phyloP scores from a whole-genome alignment of 2,329 filamentous ascomycete species.

The Alternaria ethzedia region DNA sequence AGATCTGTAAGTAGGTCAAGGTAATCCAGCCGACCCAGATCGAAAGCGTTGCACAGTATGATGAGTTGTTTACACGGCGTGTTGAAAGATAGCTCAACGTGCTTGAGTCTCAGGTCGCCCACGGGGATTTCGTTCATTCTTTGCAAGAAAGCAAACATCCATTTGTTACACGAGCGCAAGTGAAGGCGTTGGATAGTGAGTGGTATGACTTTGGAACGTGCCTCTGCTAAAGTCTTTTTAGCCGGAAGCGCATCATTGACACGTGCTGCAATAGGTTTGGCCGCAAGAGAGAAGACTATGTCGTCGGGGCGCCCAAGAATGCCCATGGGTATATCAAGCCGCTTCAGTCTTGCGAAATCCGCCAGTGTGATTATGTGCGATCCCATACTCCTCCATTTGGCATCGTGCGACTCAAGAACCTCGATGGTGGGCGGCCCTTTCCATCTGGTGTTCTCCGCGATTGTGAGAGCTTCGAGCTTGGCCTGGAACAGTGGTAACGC shows the following conservation, averaged over 20 bases:
- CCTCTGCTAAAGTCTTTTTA: background rate
- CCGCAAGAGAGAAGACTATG: constrained; percentile 5
- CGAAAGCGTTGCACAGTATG: constrained; percentile 5
- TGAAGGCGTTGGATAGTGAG: constrained; percentile 3
- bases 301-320: constrained; percentile 5
- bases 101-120: constrained; percentile 5
- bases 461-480: constrained; percentile 18
- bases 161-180: constrained; percentile 20
- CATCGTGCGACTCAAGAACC: constrained; percentile 9
- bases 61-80: constrained; percentile 13
- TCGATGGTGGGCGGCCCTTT: constrained; percentile 14
- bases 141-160: constrained; percentile 9
- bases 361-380: constrained; percentile 15
- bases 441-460: constrained; percentile 12
- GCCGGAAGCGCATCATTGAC: background rate
- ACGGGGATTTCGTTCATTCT: constrained; percentile 3
- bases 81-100: constrained; percentile 19
- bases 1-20: constrained; percentile 2
- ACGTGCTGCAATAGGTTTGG: background rate
- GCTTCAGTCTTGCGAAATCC: constrained; percentile 8
- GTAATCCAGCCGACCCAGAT: constrained; percentile 6
- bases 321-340: constrained; percentile 17
- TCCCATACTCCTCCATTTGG: constrained; percentile 17
- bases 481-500: constrained; percentile 4
- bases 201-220: constrained; percentile 11